Base-by-base conservation (phyloP, 495 filamentous ascomycete species). In the Penicillium paxilli region DNA sequence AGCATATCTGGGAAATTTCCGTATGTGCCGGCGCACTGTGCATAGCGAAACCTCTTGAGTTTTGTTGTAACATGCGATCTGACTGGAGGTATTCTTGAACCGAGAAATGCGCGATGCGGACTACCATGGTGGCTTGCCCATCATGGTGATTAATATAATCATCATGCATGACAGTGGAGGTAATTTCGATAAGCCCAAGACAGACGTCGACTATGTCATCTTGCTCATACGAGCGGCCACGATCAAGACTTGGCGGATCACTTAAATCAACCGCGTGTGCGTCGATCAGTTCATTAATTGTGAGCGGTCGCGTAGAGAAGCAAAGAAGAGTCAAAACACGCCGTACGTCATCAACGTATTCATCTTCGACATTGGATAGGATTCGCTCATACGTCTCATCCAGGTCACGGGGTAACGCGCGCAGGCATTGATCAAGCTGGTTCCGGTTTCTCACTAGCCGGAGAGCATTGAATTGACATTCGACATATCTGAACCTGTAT, bases 61-160 rank as follows among this genome's bases (percentile, higher is more conserved):
- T 65, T 30, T 61, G 56, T 20, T 66, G 57, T 2, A 26, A 30
- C 26, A 73, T 66, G 8, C 66, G 64, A 6, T 68, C 58, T n/a
- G 65, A 73, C 48, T 68, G 54, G 42, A 76, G 66, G 49, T 76
- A 76, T 51, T 76, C 70, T 44, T 69, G 66, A 5, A 74, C 66
- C 6, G 73, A 74, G 52, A 68, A 73, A 54, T 76, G 71, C 17
- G 71, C 66, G 28, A 75, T 67, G 6, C 62, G 66, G 51, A 63
- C 57, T 14, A 37, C 53, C 20, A 8, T 11, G 12, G 8, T 44
- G 14, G 1, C 48, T 33, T 35, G 9, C 21, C 32, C 20, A 11
- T 47, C 17, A 25, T 54, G 1, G 37, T 41, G 10, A 20, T 50
- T n/a, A n/a, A n/a, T n/a, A n/a, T n/a, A n/a, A n/a, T n/a, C n/a